Percentiles rank a stretch among this genome's conserved stretches.
Conservation (phyloP, 2,329 filamentous ascomycete species). For the Paecilomyces formosus region DNA sequence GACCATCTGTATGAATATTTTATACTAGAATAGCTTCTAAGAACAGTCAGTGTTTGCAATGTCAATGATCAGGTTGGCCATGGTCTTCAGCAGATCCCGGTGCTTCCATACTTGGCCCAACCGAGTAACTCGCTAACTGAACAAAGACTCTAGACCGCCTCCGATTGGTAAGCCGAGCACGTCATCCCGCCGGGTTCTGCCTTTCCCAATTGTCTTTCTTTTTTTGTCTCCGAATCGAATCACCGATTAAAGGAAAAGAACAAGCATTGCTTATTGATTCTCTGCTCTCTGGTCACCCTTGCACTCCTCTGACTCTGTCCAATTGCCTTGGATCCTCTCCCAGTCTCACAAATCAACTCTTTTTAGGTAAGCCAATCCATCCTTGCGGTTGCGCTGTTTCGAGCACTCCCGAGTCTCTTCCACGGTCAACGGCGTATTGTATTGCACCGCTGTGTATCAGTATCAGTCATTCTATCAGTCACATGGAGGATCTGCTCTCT, state of each 20-base stretch:
- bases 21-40: no score
- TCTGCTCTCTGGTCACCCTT: background rate
- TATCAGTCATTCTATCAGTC: background rate
- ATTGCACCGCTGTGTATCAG: background rate
- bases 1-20: no score
- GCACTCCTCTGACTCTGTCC: background rate
- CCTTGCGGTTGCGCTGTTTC: background rate
- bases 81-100: no score
- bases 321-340: background rate
- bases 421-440: background rate
- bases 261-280: no score
- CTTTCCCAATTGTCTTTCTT: background rate
- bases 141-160: slow-evolving; percentile 19
- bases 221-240: background rate
- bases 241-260: background rate
- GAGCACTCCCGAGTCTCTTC: background rate
- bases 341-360: background rate
- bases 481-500: background rate
- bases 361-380: background rate
- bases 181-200: slow-evolving; percentile 18
- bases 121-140: no score
- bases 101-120: no score
- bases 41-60: background rate
- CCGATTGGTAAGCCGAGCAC: slow-evolving; percentile 29
- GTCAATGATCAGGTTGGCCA: no score